Percentiles rank a stretch among this genome's conserved stretches.
These are phyloP conservation scores for Penicillium sp. DNA, from an alignment of 2,329 filamentous ascomycete species.

Conservation along the genomic window DNA sequence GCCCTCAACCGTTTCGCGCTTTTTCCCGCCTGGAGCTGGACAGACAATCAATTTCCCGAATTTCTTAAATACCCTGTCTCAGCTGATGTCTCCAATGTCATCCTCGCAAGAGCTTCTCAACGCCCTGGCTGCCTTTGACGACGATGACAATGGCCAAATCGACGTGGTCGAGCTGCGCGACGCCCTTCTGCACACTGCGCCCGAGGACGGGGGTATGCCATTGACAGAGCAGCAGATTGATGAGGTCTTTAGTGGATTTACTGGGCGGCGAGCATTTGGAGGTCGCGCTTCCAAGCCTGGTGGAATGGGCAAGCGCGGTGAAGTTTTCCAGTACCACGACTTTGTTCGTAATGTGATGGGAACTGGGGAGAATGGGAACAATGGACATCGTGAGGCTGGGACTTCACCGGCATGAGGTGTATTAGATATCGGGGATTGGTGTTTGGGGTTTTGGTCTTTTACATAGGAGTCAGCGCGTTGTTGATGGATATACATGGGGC, in stretches of 20 bases:
- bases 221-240: conserved; percentile 73
- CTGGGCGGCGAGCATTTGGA: conserved; percentile 74
- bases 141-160: conserved; percentile 89
- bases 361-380: conserved; percentile 35
- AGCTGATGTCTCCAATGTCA: conserved; percentile 66
- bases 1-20: conserved; percentile 64
- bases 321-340: conserved; percentile 90
- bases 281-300: conserved; percentile 45
- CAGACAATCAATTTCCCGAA: conserved; percentile 75
- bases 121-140: conserved; percentile 91
- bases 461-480: too few species aligned
- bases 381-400: conserved; percentile 18
- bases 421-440: conserved; percentile 9
- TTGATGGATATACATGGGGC: not conserved
- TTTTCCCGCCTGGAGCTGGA: conserved; percentile 69
- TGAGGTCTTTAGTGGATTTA: conserved; percentile 79
- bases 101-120: conserved; percentile 74
- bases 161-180: conserved; percentile 77
- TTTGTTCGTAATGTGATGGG: conserved; percentile 70
- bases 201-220: conserved; percentile 61
- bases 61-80: conserved; percentile 77
- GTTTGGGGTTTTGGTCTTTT: too few species aligned
- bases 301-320: conserved; percentile 60
- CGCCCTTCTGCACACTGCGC: conserved; percentile 73
- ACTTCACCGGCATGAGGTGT: conserved; percentile 12